Evolutionary conservation across 2,329 filamentous ascomycete genomes (phyloP).

Genomic region (Trichophaea hybrida): DNA sequence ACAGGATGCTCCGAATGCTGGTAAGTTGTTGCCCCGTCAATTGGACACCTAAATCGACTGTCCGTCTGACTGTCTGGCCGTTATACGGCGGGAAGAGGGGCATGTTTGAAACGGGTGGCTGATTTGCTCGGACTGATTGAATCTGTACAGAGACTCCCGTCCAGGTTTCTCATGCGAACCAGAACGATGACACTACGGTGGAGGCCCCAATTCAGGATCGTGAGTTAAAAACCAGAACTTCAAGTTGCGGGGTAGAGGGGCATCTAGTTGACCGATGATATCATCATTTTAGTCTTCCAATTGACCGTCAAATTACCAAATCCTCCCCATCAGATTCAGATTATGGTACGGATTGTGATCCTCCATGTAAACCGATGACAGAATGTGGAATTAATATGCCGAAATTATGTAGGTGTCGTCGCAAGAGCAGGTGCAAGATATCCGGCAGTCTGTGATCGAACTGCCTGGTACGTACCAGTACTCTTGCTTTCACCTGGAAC

Average conservation of each 20-base stretch:
- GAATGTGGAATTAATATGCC: neutral
- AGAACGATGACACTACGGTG: constrained; percentile 7
- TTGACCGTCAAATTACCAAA: constrained; percentile 73
- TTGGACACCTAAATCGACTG: neutral
- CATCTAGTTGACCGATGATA: neutral
- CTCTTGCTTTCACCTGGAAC: constrained; percentile 95
- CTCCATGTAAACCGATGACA: neutral
- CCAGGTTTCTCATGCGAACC: constrained; percentile 1
- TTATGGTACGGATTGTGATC: constrained; percentile 49
- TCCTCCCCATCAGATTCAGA: constrained; percentile 61
- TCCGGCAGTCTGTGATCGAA: constrained; percentile 92
- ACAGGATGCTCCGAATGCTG: constrained; percentile 1
- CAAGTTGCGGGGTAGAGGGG: constrained; percentile 3
- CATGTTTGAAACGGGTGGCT: neutral
- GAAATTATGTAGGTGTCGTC: constrained; percentile 52
- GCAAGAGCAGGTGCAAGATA: constrained; percentile 93
- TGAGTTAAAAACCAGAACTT: constrained; percentile 5
- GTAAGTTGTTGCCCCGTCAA: constrained; percentile 11
- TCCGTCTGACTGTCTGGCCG: neutral
- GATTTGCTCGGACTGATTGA: neutral
- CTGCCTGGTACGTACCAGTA: constrained; percentile 86
- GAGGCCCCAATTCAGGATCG: constrained; percentile 14
- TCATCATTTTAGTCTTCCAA: constrained; percentile 40
- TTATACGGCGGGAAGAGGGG: neutral
- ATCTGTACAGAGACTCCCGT: constrained; percentile 3